Percentiles rank a stretch among this genome's conserved stretches.
Evolutionary conservation across 495 filamentous ascomycete genomes (phyloP).

Genomic region (Clavariopsis aquatica): DNA sequence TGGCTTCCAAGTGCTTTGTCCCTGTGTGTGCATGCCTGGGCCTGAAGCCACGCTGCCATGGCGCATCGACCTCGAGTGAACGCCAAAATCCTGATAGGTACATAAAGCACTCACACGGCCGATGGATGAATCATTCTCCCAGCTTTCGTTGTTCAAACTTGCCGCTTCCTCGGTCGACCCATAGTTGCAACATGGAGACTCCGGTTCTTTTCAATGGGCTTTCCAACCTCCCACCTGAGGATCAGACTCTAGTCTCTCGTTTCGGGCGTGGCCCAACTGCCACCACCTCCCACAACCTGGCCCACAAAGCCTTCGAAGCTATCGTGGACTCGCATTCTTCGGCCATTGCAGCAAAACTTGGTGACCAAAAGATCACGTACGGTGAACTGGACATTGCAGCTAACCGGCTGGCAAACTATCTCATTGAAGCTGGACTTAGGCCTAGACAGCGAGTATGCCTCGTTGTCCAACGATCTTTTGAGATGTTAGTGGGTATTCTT

Average conservation of each 20-base stretch:
- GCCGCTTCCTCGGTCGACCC: background rate
- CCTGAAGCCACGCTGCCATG: background rate
- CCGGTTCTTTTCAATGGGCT: conserved; percentile 18
- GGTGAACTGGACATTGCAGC: conserved; percentile 19
- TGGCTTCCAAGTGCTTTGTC: conserved; percentile 5
- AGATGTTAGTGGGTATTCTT: conserved; percentile 30
- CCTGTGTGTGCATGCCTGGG: conserved; percentile 1
- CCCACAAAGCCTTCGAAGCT: conserved; percentile 23
- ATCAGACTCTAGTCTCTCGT: conserved; percentile 18
- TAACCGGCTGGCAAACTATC: conserved; percentile 26
- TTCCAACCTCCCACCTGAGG: conserved; percentile 2
- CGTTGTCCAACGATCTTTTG: conserved; percentile 26
- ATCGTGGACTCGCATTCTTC: conserved; percentile 23
- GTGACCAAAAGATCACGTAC: conserved; percentile 7
- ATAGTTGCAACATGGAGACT: conserved; percentile 10
- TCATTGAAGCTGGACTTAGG: conserved; percentile 19
- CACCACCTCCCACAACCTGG: background rate
- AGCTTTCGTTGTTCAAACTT: background rate
- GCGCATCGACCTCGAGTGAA: conserved; percentile 2
- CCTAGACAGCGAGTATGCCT: conserved; percentile 28
- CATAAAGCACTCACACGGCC: background rate
- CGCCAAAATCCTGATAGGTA: conserved; percentile 4
- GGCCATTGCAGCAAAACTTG: conserved; percentile 13
- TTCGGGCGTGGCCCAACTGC: conserved; percentile 18
- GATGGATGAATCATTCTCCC: background rate